Evolutionary conservation across 352 stramenopile genomes (phyloP), one percentile per base, ranked within the genome.

Genomic region (Phytophthora sansomeana): DNA sequence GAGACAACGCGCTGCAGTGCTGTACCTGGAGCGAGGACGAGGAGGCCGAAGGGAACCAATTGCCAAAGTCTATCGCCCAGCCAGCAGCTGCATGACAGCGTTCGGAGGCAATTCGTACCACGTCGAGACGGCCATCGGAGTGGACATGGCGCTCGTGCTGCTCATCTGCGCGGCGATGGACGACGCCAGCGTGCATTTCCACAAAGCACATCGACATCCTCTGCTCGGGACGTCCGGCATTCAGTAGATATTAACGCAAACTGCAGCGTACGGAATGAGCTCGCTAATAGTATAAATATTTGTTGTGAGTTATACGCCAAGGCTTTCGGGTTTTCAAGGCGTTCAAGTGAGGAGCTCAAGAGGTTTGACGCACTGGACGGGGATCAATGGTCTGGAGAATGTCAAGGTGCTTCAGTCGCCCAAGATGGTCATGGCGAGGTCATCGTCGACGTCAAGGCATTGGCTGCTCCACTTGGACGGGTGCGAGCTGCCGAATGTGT

Each of bases 121-220:
- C 54, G 73, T 81, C 5, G 73, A 81, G 57, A 70, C 64, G 32
- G 73, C 73, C 6, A 71, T 76, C 48, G 73, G 73, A 9, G 73
- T 74, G 4, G 73, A 81, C 51, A 59, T 74, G 52, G 69, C 73
- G 5, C 52, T 81, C 10, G 41, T 81, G 2, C 14, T 78, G 35
- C 47, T 74, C 16, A 56, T 78, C n/a, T 81, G 73, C 33, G 68
- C 69, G 3, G 73, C 73, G 11, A 78, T 81, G 69, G 73, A 81
- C 46, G 73, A 78, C 43, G 69, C 67, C 11, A 77, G 52, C 44
- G 61, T 68, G 14, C 69, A 74, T 47, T 67, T 70, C 44, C 52
- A 70, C 55, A 66, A 67, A 28, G 30, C 53, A 4, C 58, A 73
- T 29, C 46, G 36, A 38, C 58, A 70, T 44, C 58, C 64, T 7